phyloP scores from a whole-genome alignment of 2,329 filamentous ascomycete species.

The Aspergillus japonicus region DNA sequence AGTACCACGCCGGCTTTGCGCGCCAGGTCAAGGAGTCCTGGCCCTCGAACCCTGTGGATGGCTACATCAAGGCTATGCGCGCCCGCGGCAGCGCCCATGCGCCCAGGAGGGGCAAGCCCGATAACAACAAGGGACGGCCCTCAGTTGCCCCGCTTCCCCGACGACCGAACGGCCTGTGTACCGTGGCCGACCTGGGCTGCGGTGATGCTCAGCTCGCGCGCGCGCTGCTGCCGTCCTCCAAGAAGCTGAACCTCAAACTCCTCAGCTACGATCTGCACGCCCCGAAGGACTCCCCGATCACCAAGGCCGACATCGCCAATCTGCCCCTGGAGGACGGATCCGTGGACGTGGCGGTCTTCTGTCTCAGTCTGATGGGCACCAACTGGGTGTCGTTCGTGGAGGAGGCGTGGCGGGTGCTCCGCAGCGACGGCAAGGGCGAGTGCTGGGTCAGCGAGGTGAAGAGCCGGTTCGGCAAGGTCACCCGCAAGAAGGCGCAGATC shows the following conservation, averaged over 20 bases:
- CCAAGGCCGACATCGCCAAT: constrained; percentile 81
- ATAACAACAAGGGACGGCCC: constrained; percentile 23
- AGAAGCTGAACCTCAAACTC: constrained; percentile 70
- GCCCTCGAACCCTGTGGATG: constrained; percentile 94
- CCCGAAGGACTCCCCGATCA: constrained; percentile 68
- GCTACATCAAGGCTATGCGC: constrained; percentile 72
- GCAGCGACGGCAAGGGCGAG: constrained; percentile 79
- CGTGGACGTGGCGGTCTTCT: constrained; percentile 89
- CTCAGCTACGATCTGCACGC: constrained; percentile 85
- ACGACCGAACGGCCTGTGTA: constrained; percentile 65
- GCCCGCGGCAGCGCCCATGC: constrained; percentile 58
- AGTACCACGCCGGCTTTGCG: constrained; percentile 95
- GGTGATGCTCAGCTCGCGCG: constrained; percentile 82
- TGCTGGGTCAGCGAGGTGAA: constrained; percentile 98
- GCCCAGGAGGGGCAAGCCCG: constrained; percentile 42
- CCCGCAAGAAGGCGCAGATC: constrained; percentile 42
- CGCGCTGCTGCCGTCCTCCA: constrained; percentile 59
- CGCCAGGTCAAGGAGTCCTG: constrained; percentile 86
- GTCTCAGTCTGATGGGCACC: constrained; percentile 95
- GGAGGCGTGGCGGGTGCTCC: constrained; percentile 87
- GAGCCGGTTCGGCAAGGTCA: constrained; percentile 72
- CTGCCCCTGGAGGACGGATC: constrained; percentile 72
- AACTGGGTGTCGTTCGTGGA: constrained; percentile 98
- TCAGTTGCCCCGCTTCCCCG: constrained; percentile 61
- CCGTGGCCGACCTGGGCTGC: constrained; percentile 88